Base-by-base conservation (phyloP, 2,329 filamentous ascomycete species). In the Dichotomopilus funicola region DNA sequence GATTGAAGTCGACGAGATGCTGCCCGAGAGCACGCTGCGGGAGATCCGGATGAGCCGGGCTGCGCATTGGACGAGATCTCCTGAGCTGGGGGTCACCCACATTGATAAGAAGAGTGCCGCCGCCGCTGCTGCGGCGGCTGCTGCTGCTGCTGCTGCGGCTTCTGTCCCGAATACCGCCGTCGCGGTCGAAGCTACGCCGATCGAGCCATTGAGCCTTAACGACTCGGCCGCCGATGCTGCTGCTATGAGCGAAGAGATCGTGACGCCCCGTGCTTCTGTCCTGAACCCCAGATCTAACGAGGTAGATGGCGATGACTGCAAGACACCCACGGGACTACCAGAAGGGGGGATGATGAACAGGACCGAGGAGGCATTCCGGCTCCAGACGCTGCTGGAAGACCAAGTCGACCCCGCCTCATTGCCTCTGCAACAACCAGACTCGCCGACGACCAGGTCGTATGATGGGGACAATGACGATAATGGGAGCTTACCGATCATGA, bases 1-100 rank as follows among this genome's bases (percentile, higher is more conserved):
- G 47, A 72, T 79, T 52, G 80, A 85, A 58, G 80, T 75, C 0
- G 78, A 83, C 51, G 81, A 85, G 68, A 81, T 83, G 71, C 67
- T 83, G 10, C 78, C 80, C 9, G 76, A 79, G 13, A 72, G 74
- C 37, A 75, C 76, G 40, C 69, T 83, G 31, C 73, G 79, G 60
- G 71, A 73, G 49, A 72, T 76, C 27, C 74, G 71, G 49, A 69
- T 67, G 63, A 73, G 69, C 53, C 68, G 73, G 13, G 66, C 71
- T 40, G 69, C 69, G 33, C 67, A 57, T 10, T 59, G 55, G 51
- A 55, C 54, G 19, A 55, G 51, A 47, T 53, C 56, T 35, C 57
- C 54, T 12, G 62, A 57, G 12, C 19, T 59, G 47, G 55, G 53
- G 8, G 59, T 58, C 36, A 63, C 56, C 19, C 58, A 58, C 41